Base-by-base conservation (phyloP, 257 asterid genomes). In the Fraxinus cuspidata region DNA sequence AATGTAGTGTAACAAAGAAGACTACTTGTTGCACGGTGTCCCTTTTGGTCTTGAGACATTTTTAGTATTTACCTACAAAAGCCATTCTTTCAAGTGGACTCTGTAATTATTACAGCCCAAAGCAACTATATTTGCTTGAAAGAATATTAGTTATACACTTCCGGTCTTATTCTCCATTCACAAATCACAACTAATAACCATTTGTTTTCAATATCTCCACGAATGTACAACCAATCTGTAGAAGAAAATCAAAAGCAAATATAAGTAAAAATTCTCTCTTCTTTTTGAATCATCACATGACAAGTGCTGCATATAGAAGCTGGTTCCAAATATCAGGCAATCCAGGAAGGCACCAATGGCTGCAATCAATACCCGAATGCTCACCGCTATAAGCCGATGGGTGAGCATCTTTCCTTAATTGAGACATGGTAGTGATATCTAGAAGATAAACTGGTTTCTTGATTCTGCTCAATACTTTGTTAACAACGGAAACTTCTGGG, bases 261-360 rank as follows among this genome's bases (percentile, higher is more conserved):
- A 44, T 51, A 77, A 51, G 49, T 5, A 28, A 13, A 27, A 53
- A 31, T 9, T 15, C 44, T 38, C 8, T 29, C 71, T 6, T 2
- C 34, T 15, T 58, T n/a, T n/a, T 56, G 2, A 75, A 49, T 35
- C 74, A 56, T 89, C 86, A 84, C 89, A 87, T 81, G 28, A 83
- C 84, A 31, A 90, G 90, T 69, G 94, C 86, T 63, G 97, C 93
- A 53, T 90, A 90, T 0, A 90, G 86, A 67, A 92, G 82, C 84
- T 90, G 94, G 78, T 92, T 92, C 97, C 97, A 92, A 1, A 96
- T 90, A 81, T 92, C 97, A 0, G 97, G 97, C 81, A 92, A 81
- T 12, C 97, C 97, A 1, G 97, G 96, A 7, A 92, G 90, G 80
- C 97, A 90, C 97, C 97, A 92, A 74, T 92, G 97, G 82, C 96